These are phyloP conservation scores for Baorangia bicolor DNA, from an alignment of 768 basidiomycete genomes.

Conservation along the genomic window DNA sequence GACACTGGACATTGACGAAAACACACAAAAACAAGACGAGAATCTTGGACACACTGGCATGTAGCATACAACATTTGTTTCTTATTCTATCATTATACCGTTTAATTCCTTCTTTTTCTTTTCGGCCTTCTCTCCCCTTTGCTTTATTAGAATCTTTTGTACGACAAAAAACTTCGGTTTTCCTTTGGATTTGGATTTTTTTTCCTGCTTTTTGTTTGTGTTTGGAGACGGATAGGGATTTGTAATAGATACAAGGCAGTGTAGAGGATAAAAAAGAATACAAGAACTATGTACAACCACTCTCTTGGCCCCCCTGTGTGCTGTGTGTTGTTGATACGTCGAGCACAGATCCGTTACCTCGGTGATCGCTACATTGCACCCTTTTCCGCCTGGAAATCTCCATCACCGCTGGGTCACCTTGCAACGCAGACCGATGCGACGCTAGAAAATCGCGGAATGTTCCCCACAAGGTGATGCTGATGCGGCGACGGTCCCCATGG, in stretches of 20 bases:
- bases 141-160: neutral
- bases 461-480: neutral
- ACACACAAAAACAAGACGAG: conserved; percentile 9
- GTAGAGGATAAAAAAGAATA: conserved; percentile 14
- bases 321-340: neutral
- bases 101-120: neutral
- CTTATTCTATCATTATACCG: conserved; percentile 29
- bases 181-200: neutral
- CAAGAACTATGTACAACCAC: conserved; percentile 8
- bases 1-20: conserved; percentile 19
- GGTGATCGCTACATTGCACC: neutral
- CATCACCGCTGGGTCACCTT: neutral
- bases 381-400: neutral
- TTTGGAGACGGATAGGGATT: neutral
- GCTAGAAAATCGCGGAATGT: neutral
- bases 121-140: neutral
- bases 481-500: neutral
- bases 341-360: conserved; percentile 5
- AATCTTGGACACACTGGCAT: conserved; percentile 13
- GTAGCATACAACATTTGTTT: conserved; percentile 22
- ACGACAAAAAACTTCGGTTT: neutral
- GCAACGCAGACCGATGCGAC: neutral
- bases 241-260: conserved; percentile 21
- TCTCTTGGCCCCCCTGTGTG: neutral
- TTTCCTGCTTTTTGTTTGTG: neutral